Evolutionary conservation across 495 filamentous ascomycete species (phyloP).

Genomic region (Hyaloscypha bicolor): DNA sequence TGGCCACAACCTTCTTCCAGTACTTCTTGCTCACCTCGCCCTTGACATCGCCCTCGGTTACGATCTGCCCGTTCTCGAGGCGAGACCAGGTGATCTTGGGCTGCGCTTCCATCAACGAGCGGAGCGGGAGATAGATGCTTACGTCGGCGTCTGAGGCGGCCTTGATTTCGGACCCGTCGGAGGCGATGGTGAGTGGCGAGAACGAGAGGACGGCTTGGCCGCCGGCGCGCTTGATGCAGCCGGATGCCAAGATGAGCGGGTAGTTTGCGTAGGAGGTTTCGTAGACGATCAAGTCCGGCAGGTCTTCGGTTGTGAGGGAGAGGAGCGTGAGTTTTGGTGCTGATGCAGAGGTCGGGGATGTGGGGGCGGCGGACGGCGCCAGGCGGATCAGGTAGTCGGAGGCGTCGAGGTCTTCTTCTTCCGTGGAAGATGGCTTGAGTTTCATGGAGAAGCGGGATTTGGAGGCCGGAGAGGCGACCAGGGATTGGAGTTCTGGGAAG

Average conservation of each 20-base stretch:
- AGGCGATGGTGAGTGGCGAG: conserved; percentile 61
- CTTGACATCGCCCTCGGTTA: conserved; percentile 49
- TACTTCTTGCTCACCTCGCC: conserved; percentile 45
- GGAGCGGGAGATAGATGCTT: conserved; percentile 76
- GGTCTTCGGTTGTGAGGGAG: conserved; percentile 58
- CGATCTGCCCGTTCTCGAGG: conserved; percentile 76
- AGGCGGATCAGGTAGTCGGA: conserved; percentile 84
- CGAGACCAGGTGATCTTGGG: conserved; percentile 69
- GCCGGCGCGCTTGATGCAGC: conserved; percentile 76
- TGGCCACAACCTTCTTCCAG: conserved; percentile 59
- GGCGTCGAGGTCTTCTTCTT: conserved; percentile 45
- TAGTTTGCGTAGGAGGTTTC: conserved; percentile 83
- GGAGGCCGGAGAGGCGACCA: conserved; percentile 42
- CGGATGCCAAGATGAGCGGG: conserved; percentile 69
- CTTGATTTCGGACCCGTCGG: conserved; percentile 53
- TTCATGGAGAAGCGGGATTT: conserved; percentile 85
- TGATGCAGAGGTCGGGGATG: conserved; percentile 77
- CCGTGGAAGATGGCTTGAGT: conserved; percentile 34
- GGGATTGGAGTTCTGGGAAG: conserved; percentile 40
- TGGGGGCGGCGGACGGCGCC: conserved; percentile 80
- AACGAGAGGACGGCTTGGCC: conserved; percentile 83
- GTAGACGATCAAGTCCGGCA: conserved; percentile 75
- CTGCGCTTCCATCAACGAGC: conserved; percentile 60
- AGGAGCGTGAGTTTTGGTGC: conserved; percentile 72
- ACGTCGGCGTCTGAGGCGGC: conserved; percentile 75